Base-by-base conservation (phyloP, 2,329 filamentous ascomycete species). In the Pseudogymnoascus sp. region DNA sequence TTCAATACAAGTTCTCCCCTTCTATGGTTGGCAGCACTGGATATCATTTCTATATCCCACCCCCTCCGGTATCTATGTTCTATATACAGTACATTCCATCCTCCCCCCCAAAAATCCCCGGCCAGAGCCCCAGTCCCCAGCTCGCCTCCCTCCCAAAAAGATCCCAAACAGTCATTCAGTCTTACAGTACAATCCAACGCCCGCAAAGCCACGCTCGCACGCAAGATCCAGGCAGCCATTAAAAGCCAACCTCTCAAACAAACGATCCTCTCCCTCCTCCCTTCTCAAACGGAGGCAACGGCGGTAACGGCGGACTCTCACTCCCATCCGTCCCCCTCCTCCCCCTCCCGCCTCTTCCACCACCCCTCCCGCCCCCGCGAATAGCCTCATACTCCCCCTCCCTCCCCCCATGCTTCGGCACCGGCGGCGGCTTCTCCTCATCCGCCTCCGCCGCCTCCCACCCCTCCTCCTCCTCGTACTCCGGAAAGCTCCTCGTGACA, bases 401-500 rank as follows among this genome's bases (percentile, higher is more conserved):
- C 59, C 26, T 50, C 62, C 10, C 29, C 16, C 47, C 50, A 31
- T 37, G 24, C 37, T 59, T 59, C 31, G 62, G 47, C 13, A 38
- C 33, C 50, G 26, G 53, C 13, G 44, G 29, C 24, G 47, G 47
- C 8, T 53, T 59, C 21, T 26, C 19, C 35, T 26, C n/a, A n/a
- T 16, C 33, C 42, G 29, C n/a, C 31, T 63, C 67, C 7, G 66
- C 64, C 16, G 33, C 19, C 26, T 29, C 47, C 50, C 40, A 61
- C 21, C 35, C 47, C 2, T 61, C 61, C 6, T 63, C 47, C 10
- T 67, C 66, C 0, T 68, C 66, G 33, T 59, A 59, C 53, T 59
- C 53, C 14, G 53, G 53, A 33, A 59, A 59, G 26, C n/a, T 68
- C 63, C 31, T 70, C 67, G 11, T 71, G 67, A 8, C 67, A 66